Conservation (phyloP, 495 filamentous ascomycete genomes). For the Aspergillus carlsbadensis region DNA sequence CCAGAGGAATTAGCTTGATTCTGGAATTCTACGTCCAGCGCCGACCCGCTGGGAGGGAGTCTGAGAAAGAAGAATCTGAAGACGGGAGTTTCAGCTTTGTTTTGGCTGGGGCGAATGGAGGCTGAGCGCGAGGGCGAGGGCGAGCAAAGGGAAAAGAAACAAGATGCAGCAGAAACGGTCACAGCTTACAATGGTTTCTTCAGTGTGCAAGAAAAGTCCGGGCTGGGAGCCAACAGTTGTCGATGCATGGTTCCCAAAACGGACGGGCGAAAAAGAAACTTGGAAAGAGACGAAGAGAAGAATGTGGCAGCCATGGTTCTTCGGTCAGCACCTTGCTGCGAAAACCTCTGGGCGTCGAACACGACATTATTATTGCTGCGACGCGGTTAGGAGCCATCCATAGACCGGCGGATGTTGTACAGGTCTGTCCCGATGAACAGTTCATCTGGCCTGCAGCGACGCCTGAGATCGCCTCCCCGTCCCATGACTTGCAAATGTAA, state of each 20-base stretch:
- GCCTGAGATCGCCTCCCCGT: conserved; percentile 21
- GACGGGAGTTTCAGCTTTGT: conserved; percentile 17
- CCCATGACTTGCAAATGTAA: background rate
- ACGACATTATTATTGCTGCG: background rate
- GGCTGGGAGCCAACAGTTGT: background rate
- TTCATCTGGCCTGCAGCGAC: conserved; percentile 23
- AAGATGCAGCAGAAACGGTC: background rate
- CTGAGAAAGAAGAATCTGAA: too few relatives aligned
- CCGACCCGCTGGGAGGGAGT: conserved; percentile 1
- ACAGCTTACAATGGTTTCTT: background rate
- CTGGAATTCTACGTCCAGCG: conserved; percentile 17
- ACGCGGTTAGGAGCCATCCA: conserved; percentile 4
- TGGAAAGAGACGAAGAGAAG: conserved; percentile 14
- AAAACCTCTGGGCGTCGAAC: background rate
- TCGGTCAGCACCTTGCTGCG: conserved; percentile 1
- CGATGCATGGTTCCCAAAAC: conserved; percentile 13
- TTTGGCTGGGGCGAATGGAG: background rate
- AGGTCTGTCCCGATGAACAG: conserved; percentile 1
- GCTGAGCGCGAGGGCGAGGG: background rate
- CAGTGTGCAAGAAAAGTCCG: conserved; percentile 8
- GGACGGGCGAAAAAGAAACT: conserved; percentile 10
- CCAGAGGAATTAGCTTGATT: conserved; percentile 13
- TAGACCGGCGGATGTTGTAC: background rate
- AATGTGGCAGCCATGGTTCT: conserved; percentile 18
- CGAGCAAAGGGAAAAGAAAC: background rate